phyloP scores from a whole-genome alignment of 2,329 filamentous ascomycete species.

The Colletotrichum paranaense region DNA sequence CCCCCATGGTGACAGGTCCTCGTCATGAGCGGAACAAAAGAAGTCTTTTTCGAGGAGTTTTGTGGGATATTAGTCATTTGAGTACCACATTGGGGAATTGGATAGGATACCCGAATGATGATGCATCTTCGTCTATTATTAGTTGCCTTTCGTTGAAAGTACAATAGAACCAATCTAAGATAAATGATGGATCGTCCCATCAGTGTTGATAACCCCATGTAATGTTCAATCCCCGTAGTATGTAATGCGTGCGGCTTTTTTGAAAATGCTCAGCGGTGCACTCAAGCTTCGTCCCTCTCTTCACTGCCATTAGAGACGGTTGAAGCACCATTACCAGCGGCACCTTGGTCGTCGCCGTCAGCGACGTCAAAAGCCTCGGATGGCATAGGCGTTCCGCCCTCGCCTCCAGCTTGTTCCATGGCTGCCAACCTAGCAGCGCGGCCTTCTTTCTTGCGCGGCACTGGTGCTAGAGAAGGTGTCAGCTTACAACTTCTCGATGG shows the following conservation, averaged over 20 bases:
- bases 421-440: slow-evolving; percentile 64
- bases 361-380: background rate
- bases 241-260: background rate
- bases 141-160: slow-evolving; percentile 1
- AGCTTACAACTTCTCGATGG: slow-evolving; percentile 35
- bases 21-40: background rate
- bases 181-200: background rate
- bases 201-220: background rate
- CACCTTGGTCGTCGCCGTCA: background rate
- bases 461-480: slow-evolving; percentile 51
- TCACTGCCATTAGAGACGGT: background rate
- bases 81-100: background rate
- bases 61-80: background rate
- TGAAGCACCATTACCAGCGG: background rate
- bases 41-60: background rate
- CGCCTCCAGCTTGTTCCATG: slow-evolving; percentile 44
- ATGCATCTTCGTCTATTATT: background rate
- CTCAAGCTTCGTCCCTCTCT: background rate
- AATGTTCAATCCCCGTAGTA: background rate
- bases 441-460: slow-evolving; percentile 66
- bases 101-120: slow-evolving; percentile 3
- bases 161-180: slow-evolving; percentile 4
- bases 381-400: background rate
- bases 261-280: no score
- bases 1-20: slow-evolving; percentile 15